Evolutionary conservation across 2,329 filamentous ascomycete genomes (phyloP).

Genomic region (Beauveria caledonica): DNA sequence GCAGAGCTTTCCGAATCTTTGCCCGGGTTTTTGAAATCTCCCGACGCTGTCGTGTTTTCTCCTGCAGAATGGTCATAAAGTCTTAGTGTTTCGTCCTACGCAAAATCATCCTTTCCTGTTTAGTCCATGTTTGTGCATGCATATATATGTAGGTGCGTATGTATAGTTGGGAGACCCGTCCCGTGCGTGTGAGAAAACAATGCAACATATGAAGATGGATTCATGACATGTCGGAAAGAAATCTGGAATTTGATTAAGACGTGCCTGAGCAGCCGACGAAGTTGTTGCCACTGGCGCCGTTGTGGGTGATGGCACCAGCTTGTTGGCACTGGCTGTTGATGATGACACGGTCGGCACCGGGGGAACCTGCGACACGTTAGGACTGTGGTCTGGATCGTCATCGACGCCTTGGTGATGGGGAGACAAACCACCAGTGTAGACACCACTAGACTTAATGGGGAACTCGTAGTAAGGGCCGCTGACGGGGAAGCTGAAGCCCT

Average conservation of each 20-base stretch:
- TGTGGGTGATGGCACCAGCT: slow-evolving; percentile 58
- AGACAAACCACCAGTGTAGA: slow-evolving; percentile 47
- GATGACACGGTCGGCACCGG: slow-evolving; percentile 55
- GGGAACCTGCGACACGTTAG: slow-evolving; percentile 36
- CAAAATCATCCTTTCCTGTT: background rate
- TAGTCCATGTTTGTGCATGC: background rate
- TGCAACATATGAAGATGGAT: slow-evolving; percentile 4
- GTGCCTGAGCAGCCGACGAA: slow-evolving; percentile 47
- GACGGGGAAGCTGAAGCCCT: slow-evolving; percentile 52
- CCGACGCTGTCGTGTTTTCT: background rate
- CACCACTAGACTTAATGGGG: slow-evolving; percentile 43
- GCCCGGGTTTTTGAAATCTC: background rate
- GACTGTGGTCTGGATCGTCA: background rate
- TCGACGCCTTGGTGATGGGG: background rate
- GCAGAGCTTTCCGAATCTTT: background rate
- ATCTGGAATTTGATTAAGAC: slow-evolving; percentile 13
- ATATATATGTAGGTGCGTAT: background rate
- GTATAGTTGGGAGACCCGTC: background rate
- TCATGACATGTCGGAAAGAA: background rate
- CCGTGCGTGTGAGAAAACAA: slow-evolving; percentile 1
- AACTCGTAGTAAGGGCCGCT: slow-evolving; percentile 55
- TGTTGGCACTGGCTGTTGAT: slow-evolving; percentile 45
- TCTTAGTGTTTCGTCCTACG: slow-evolving; percentile 9
- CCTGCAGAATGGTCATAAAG: slow-evolving; percentile 8
- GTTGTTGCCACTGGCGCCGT: slow-evolving; percentile 52